Percentiles rank a stretch among this genome's conserved stretches.
These are phyloP conservation scores for Phyllosticta capitalensis DNA, from an alignment of 2,329 filamentous ascomycete species.

Conservation along the genomic window DNA sequence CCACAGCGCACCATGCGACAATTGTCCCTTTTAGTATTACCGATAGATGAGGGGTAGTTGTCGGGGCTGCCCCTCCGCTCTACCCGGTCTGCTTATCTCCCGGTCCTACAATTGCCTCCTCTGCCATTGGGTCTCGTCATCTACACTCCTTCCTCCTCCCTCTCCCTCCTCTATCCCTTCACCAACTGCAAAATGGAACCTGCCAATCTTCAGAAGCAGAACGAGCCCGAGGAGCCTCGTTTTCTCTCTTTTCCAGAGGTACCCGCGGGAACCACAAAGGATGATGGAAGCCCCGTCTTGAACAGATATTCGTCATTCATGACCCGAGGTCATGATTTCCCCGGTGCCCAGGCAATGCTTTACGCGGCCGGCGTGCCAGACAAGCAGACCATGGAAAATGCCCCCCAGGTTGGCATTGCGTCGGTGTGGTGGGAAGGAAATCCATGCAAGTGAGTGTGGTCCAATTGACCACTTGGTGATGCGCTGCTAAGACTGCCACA, in stretches of 20 bases:
- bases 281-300: constrained; percentile 56
- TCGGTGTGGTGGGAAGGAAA: constrained; percentile 98
- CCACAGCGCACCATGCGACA: background rate
- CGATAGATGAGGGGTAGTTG: background rate
- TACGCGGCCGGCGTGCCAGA: constrained; percentile 86
- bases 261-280: constrained; percentile 40
- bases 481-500: constrained; percentile 16
- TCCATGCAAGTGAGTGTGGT: constrained; percentile 73
- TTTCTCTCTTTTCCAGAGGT: constrained; percentile 51
- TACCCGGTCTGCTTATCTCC: background rate
- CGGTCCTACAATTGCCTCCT: background rate
- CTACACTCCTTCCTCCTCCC: background rate
- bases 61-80: background rate
- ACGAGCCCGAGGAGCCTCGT: constrained; percentile 29
- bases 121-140: background rate
- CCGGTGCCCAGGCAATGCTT: constrained; percentile 87
- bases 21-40: background rate
- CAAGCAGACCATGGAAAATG: constrained; percentile 75
- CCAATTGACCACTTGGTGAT: background rate
- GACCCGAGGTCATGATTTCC: constrained; percentile 80
- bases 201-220: constrained; percentile 25
- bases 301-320: constrained; percentile 81
- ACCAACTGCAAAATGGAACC: constrained; percentile 26
- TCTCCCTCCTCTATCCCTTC: background rate
- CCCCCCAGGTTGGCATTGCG: constrained; percentile 82